Evolutionary conservation across 345 rosid species (phyloP).

Genomic region (Eucalyptus curtisii): DNA sequence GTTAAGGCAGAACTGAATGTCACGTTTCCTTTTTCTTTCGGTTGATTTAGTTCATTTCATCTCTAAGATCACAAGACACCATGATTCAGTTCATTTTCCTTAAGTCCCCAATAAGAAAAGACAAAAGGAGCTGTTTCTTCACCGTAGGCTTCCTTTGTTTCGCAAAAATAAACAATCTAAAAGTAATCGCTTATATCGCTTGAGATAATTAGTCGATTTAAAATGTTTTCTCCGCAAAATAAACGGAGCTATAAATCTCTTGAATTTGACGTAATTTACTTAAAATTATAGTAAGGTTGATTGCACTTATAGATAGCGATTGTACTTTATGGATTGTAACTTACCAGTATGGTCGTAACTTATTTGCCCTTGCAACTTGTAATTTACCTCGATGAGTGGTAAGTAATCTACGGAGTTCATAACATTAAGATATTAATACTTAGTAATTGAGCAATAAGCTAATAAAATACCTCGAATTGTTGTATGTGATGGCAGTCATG

Average conservation of each 20-base stretch:
- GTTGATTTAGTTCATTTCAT: background rate
- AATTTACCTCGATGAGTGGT: background rate
- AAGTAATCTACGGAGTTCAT: background rate
- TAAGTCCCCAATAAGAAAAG: no score
- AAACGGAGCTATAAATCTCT: no score
- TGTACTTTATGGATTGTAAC: background rate
- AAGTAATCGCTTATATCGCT: no score
- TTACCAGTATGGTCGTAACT: background rate
- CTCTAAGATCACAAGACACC: background rate
- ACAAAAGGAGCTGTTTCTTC: background rate
- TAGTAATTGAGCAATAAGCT: background rate
- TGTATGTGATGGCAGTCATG: background rate
- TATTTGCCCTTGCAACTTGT: background rate
- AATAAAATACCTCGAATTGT: background rate
- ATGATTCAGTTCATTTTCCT: background rate
- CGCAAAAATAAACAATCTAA: no score
- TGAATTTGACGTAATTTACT: no score
- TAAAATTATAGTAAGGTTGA: background rate
- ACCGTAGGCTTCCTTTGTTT: rapidly evolving
- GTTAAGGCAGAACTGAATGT: background rate
- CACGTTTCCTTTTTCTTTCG: background rate
- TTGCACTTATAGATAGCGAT: background rate
- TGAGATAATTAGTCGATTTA: no score
- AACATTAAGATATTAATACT: no score
- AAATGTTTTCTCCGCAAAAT: rapidly evolving